A percentile compares a stretch with the other conserved stretches of the same genome.
Conservation (phyloP, 2,329 filamentous ascomycete genomes). For the Colletotrichum godetiae region DNA sequence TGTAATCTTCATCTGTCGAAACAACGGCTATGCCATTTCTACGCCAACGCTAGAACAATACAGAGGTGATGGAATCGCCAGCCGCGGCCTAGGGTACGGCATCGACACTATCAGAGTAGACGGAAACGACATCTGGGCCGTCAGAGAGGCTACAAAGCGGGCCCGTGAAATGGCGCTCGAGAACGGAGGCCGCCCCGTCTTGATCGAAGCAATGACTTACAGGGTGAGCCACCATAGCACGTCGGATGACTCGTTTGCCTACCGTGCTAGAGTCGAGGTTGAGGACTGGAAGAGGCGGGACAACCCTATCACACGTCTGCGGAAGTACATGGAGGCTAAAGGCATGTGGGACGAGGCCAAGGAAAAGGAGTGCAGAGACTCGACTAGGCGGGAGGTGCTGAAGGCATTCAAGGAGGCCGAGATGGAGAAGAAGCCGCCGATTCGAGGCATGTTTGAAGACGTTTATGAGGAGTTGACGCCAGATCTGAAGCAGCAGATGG, state of each 20-base stretch:
- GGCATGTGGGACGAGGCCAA: constrained; percentile 86
- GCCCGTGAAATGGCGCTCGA: constrained; percentile 83
- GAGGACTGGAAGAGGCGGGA: constrained; percentile 94
- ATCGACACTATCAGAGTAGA: constrained; percentile 93
- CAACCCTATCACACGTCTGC: constrained; percentile 85
- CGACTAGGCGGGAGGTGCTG: constrained; percentile 79
- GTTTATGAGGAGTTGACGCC: constrained; percentile 90
- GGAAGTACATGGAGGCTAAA: constrained; percentile 90
- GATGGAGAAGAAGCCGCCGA: constrained; percentile 80
- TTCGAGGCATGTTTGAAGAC: constrained; percentile 83
- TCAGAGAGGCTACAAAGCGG: constrained; percentile 81
- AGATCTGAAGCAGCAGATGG: constrained; percentile 78
- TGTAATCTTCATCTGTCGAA: constrained; percentile 89
- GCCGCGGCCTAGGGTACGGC: constrained; percentile 88
- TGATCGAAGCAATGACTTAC: constrained; percentile 97
- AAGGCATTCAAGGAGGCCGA: constrained; percentile 87
- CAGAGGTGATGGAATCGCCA: constrained; percentile 90
- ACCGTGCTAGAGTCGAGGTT: constrained; percentile 92
- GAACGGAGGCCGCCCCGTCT: constrained; percentile 82
- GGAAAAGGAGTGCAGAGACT: constrained; percentile 78
- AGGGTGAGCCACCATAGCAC: constrained; percentile 98
- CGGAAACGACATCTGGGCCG: constrained; percentile 94
- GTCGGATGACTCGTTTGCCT: constrained; percentile 96
- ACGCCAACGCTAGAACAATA: constrained; percentile 93
- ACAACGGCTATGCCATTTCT: constrained; percentile 92